Percentiles rank a stretch among this genome's conserved stretches.
Conservation (phyloP, 345 rosid species). For the Ceriops tagal region DNA sequence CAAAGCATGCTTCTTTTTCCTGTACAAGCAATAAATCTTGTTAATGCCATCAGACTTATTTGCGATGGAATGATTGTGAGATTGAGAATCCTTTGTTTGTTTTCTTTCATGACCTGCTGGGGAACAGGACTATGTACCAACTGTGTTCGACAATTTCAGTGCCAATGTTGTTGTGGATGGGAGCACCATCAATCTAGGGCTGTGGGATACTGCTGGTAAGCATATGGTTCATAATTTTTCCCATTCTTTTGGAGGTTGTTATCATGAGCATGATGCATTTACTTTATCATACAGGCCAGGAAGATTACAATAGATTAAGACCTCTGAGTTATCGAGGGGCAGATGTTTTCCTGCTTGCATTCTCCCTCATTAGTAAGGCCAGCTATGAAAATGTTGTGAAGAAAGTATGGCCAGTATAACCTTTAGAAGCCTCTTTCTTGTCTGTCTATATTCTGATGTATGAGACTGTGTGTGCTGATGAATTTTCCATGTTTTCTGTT, state of each 20-base stretch:
- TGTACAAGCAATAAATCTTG: neutral
- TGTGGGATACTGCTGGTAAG: constrained; percentile 87
- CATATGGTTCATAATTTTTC: constrained; percentile 4
- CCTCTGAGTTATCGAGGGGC: constrained; percentile 95
- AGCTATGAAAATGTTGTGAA: constrained; percentile 89
- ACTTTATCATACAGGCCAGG: constrained; percentile 62
- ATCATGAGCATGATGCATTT: constrained; percentile 12
- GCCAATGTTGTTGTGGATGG: constrained; percentile 85
- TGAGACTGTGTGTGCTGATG: constrained; percentile 21
- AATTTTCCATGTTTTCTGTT: constrained; percentile 18
- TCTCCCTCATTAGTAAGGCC: constrained; percentile 90
- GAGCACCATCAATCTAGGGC: constrained; percentile 65
- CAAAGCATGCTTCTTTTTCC: too few species aligned
- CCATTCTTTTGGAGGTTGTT: neutral
- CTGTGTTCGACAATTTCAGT: constrained; percentile 82
- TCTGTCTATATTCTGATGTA: constrained; percentile 6
- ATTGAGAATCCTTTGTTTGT: neutral
- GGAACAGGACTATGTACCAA: constrained; percentile 76
- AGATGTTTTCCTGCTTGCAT: constrained; percentile 83
- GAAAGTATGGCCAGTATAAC: constrained; percentile 40
- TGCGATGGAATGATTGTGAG: neutral
- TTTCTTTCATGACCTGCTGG: neutral
- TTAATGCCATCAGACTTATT: neutral
- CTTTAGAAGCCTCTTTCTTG: neutral
- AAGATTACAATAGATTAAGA: constrained; percentile 84